Evolutionary conservation across 1,284 basidiomycete genomes (phyloP).

Genomic region (Ceratobasidium sp.): DNA sequence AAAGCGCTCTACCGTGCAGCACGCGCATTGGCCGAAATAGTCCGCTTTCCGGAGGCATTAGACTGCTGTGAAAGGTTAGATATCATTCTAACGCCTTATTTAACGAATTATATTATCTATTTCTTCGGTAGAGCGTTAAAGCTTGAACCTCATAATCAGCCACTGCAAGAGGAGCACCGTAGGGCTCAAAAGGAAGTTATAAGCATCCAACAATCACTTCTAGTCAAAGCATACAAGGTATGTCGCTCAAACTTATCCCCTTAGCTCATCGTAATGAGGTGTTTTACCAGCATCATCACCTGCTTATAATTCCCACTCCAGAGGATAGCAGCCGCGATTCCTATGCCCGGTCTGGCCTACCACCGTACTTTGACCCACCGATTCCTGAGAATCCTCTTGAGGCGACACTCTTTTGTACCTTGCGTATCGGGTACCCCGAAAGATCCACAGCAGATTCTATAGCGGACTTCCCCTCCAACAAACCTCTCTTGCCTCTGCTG

Average conservation of each 20-base stretch:
- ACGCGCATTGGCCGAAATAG: neutral
- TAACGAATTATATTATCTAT: neutral
- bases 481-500: neutral
- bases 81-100: neutral
- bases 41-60: neutral
- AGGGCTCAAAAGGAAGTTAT: neutral
- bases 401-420: neutral
- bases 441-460: neutral
- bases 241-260: neutral
- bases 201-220: neutral
- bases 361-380: constrained; percentile 23
- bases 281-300: neutral
- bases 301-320: neutral
- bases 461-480: neutral
- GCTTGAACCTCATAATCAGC: constrained; percentile 20
- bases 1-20: neutral
- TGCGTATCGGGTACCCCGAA: neutral
- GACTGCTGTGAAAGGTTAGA: constrained; percentile 15
- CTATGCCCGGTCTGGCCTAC: neutral
- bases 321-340: neutral
- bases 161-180: constrained; percentile 9
- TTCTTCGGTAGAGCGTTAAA: neutral
- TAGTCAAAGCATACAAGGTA: neutral
- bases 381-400: neutral
- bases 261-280: neutral